Conservation (phyloP, 1,139 yeast species). For the Saccharomyces hybrid region DNA sequence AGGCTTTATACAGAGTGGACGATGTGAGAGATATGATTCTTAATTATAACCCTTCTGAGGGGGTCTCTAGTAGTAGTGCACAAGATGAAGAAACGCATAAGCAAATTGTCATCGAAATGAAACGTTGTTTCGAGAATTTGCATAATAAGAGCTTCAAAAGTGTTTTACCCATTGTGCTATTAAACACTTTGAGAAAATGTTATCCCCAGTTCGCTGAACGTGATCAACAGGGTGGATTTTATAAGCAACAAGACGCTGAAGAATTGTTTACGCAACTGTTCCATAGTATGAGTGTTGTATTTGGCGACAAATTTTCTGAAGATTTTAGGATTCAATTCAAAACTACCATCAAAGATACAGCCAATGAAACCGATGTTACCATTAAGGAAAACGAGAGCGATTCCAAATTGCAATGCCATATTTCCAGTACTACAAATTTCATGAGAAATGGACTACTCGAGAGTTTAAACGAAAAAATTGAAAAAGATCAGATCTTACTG, state of each 20-base stretch:
- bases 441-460: conserved; percentile 75
- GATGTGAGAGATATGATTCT: conserved; percentile 27
- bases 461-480: conserved; percentile 69
- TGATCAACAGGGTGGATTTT: conserved; percentile 54
- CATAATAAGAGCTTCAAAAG: conserved; percentile 40
- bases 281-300: conserved; percentile 41
- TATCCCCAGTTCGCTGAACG: conserved; percentile 89
- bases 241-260: conserved; percentile 96
- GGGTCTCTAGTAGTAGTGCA: conserved; percentile 7
- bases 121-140: conserved; percentile 34
- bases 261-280: conserved; percentile 84
- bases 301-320: conserved; percentile 43
- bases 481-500: conserved; percentile 64
- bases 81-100: conserved; percentile 33
- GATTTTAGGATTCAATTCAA: conserved; percentile 62
- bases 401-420: conserved; percentile 80
- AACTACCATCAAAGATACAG: conserved; percentile 49
- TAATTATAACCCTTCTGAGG: conserved; percentile 16
- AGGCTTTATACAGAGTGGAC: conserved; percentile 59
- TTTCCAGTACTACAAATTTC: conserved; percentile 76
- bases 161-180: conserved; percentile 56
- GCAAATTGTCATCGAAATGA: conserved; percentile 35
- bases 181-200: conserved; percentile 52
- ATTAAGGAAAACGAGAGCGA: conserved; percentile 51
- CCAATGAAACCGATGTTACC: conserved; percentile 49